These are phyloP conservation scores for Pichia sp. DNA, from an alignment of 1,139 yeast species.

Conservation along the genomic window DNA sequence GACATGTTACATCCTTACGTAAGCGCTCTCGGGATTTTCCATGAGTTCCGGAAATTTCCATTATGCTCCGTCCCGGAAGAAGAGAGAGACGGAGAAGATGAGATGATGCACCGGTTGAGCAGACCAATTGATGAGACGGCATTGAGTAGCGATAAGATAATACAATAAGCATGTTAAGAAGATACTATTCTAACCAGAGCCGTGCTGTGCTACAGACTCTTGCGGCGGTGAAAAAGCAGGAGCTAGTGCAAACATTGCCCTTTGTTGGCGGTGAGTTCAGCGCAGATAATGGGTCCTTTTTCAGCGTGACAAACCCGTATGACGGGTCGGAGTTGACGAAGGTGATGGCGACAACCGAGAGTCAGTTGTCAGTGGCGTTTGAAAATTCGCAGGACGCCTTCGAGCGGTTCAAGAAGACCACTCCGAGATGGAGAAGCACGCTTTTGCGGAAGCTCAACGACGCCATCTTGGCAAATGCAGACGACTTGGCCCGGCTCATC, in stretches of 20 bases:
- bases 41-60: background rate
- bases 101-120: background rate
- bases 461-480: constrained; percentile 59
- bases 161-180: constrained; percentile 7
- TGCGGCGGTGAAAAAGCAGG: constrained; percentile 23
- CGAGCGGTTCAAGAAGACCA: constrained; percentile 46
- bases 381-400: constrained; percentile 59
- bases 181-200: constrained; percentile 6
- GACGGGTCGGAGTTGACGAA: constrained; percentile 53
- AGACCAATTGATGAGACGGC: background rate
- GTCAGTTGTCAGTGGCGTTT: constrained; percentile 57
- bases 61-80: background rate
- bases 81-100: too few relatives aligned
- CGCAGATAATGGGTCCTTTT: constrained; percentile 45
- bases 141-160: background rate
- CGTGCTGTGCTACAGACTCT: constrained; percentile 10
- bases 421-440: constrained; percentile 62
- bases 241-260: constrained; percentile 54
- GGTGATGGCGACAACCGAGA: constrained; percentile 53
- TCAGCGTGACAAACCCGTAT: constrained; percentile 75
- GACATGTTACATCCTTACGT: background rate
- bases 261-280: constrained; percentile 70
- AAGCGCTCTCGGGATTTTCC: background rate
- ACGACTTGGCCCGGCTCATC: constrained; percentile 69
- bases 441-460: constrained; percentile 61